Conservation (phyloP, 2,329 filamentous ascomycete species). For the Fusarium sp. region DNA sequence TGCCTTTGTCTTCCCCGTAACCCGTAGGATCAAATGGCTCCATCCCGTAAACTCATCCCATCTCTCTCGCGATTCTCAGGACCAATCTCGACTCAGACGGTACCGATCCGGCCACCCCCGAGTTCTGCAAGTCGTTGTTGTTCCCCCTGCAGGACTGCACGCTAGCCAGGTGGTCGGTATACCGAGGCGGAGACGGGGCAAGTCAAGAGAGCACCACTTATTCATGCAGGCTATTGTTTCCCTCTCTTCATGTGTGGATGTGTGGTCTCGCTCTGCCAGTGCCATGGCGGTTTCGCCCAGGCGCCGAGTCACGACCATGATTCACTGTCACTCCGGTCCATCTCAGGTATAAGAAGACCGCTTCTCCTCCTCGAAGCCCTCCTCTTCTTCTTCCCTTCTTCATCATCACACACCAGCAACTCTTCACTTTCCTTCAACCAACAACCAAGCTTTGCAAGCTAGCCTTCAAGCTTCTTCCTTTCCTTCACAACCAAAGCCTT, state of each 20-base stretch:
- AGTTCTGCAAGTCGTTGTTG: background rate
- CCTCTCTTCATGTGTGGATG: background rate
- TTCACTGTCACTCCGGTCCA: constrained; percentile 18
- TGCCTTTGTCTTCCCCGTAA: too few species aligned
- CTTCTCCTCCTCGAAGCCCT: background rate
- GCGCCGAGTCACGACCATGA: constrained; percentile 8
- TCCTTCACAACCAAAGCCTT: background rate
- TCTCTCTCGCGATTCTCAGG: background rate
- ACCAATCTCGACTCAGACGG: background rate
- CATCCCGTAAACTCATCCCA: background rate
- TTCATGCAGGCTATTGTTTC: constrained; percentile 5
- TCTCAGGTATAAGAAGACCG: constrained; percentile 25
- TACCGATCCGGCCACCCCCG: background rate
- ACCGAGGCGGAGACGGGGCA: background rate
- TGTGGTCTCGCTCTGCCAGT: background rate
- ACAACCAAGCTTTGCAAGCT: constrained; percentile 16
- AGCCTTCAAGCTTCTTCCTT: constrained; percentile 14
- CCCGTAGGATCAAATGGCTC: constrained; percentile 1
- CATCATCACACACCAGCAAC: constrained; percentile 13
- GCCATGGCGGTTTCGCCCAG: background rate
- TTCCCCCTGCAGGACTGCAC: constrained; percentile 7
- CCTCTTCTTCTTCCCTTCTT: constrained; percentile 12
- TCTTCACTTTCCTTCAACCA: constrained; percentile 10
- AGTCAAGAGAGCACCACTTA: background rate
- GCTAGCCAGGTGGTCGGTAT: constrained; percentile 10